A percentile compares a stretch with the other conserved stretches of the same genome.
Evolutionary conservation across 345 rosid species (phyloP).

Genomic region (Sonneratia caseolaris): DNA sequence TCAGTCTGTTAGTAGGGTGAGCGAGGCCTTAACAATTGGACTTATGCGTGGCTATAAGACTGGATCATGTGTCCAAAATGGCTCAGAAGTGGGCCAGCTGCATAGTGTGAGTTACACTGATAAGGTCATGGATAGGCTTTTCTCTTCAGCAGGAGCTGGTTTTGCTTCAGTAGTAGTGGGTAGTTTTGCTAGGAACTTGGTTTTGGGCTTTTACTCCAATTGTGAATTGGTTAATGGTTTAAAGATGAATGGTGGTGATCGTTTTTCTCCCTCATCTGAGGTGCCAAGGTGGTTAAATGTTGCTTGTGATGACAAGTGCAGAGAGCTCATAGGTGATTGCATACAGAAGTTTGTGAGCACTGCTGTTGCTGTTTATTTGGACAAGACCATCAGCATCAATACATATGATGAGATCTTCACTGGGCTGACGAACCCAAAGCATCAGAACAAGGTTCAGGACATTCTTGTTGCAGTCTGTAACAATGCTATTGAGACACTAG

Average conservation of each 20-base stretch:
- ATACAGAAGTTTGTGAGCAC: conserved; percentile 77
- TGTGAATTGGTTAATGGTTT: conserved; percentile 17
- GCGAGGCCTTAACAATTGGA: conserved; percentile 63
- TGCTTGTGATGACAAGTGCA: conserved; percentile 46
- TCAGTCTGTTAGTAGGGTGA: conserved; percentile 40
- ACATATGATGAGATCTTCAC: conserved; percentile 66
- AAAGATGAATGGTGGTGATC: conserved; percentile 5
- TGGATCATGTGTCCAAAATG: not conserved
- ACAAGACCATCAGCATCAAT: conserved; percentile 76
- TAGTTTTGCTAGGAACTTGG: conserved; percentile 89
- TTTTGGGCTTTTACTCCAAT: conserved; percentile 57
- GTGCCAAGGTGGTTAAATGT: conserved; percentile 47
- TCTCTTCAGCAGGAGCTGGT: conserved; percentile 65
- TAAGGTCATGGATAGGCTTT: conserved; percentile 59
- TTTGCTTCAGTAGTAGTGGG: conserved; percentile 77
- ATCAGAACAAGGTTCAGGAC: conserved; percentile 50
- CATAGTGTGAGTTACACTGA: conserved; percentile 29
- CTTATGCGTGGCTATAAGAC: conserved; percentile 41
- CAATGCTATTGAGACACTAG: conserved; percentile 66
- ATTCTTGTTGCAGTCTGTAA: conserved; percentile 70
- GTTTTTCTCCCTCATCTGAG: conserved; percentile 21
- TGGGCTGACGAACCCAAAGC: conserved; percentile 82
- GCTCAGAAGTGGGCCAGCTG: conserved; percentile 6
- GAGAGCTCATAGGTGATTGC: conserved; percentile 65
- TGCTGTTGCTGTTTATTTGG: conserved; percentile 70